These are phyloP conservation scores for Erythrophleum fordii DNA, from an alignment of 306 rosid species.

Conservation along the genomic window DNA sequence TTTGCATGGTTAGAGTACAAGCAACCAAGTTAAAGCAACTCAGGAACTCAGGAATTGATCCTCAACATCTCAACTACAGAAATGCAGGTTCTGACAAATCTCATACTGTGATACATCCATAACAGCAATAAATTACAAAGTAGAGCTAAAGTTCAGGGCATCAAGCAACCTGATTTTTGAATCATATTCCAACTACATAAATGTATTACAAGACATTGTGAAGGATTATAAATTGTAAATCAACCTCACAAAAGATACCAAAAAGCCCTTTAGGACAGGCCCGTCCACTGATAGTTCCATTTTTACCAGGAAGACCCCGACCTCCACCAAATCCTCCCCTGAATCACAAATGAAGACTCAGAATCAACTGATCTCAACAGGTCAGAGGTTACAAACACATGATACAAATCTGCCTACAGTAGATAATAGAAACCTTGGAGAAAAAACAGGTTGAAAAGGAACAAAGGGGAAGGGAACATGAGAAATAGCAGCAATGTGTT, in stretches of 20 bases:
- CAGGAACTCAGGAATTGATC: neutral
- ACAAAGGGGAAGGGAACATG: neutral
- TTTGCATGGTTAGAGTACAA: neutral
- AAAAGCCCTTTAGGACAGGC: conserved; percentile 67
- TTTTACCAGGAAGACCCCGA: conserved; percentile 58
- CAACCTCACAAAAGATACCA: conserved; percentile 68
- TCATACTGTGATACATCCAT: neutral
- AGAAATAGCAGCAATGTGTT: conserved; percentile 4
- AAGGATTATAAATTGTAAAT: conserved; percentile 14
- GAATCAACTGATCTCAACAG: neutral
- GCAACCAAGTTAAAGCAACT: neutral
- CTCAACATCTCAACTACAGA: neutral
- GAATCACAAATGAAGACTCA: conserved; percentile 15
- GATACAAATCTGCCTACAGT: neutral
- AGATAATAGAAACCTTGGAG: neutral
- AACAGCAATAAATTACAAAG: neutral
- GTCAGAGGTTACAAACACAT: neutral
- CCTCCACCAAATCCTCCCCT: conserved; percentile 73
- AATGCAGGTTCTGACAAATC: neutral
- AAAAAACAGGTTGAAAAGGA: neutral
- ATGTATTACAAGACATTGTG: neutral
- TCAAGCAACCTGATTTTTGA: neutral
- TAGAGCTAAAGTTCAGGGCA: neutral
- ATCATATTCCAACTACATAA: neutral
- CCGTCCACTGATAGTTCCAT: conserved; percentile 66